Evolutionary conservation across 768 basidiomycete genomes (phyloP).

Genomic region (Arthromyces matolae): DNA sequence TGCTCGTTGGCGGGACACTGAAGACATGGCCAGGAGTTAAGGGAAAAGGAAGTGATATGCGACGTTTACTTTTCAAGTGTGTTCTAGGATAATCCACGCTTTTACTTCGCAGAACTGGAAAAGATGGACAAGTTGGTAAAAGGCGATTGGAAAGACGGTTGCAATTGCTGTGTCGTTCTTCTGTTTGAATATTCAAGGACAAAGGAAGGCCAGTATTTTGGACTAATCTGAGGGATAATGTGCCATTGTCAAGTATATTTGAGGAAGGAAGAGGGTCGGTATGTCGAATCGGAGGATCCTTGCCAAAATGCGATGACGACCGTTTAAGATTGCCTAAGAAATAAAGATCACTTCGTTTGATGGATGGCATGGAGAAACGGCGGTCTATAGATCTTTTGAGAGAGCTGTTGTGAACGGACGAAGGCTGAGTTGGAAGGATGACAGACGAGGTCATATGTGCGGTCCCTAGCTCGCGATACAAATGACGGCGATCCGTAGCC

Average conservation of each 20-base stretch:
- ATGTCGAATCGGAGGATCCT: conserved; percentile 18
- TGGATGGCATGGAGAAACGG: conserved; percentile 29
- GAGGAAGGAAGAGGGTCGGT: conserved; percentile 13
- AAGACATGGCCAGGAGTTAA: conserved; percentile 11
- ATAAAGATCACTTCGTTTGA: conserved; percentile 15
- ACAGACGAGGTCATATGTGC: conserved; percentile 14
- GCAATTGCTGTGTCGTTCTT: no score
- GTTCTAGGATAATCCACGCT: background rate
- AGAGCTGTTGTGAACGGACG: conserved; percentile 14
- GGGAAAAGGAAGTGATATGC: conserved; percentile 30
- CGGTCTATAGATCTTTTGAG: conserved; percentile 10
- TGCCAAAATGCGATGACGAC: conserved; percentile 20
- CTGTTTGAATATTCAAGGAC: no score
- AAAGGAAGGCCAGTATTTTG: conserved; percentile 15
- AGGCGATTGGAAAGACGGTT: no score
- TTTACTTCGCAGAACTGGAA: conserved; percentile 1
- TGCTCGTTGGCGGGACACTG: background rate
- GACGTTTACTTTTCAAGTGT: conserved; percentile 1
- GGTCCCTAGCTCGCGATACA: background rate
- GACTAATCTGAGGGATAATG: conserved; percentile 23
- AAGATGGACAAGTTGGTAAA: background rate
- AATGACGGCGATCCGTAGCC: no score
- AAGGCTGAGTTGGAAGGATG: conserved; percentile 17
- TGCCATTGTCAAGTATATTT: conserved; percentile 12
- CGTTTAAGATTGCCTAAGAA: conserved; percentile 16